phyloP scores from a whole-genome alignment of 1,284 basidiomycete genomes.

The Heterobasidion occidentale region DNA sequence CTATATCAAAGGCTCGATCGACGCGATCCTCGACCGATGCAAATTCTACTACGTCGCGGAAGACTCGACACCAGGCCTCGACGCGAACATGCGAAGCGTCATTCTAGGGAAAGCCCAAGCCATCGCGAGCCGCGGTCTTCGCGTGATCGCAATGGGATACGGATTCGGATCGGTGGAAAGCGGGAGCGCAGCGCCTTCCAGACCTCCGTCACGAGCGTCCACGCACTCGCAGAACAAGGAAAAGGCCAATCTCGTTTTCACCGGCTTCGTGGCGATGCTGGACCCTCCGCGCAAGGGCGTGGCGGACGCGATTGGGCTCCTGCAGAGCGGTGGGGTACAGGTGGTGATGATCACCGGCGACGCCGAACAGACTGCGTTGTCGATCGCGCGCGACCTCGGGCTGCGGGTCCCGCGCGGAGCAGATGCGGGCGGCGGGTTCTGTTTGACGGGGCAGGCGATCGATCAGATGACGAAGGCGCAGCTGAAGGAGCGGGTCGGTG shows the following conservation, averaged over 20 bases:
- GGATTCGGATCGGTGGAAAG: conserved; percentile 57
- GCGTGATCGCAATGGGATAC: conserved; percentile 88
- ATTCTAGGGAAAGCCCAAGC: conserved; percentile 67
- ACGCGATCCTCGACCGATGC: conserved; percentile 80
- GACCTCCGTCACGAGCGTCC: conserved; percentile 16
- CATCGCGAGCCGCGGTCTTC: conserved; percentile 70
- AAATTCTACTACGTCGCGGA: conserved; percentile 85
- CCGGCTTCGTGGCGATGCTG: conserved; percentile 91
- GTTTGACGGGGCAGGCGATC: conserved; percentile 82
- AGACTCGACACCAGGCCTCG: conserved; percentile 72
- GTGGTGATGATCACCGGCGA: conserved; percentile 99
- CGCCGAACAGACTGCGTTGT: conserved; percentile 83
- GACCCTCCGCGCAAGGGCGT: conserved; percentile 94
- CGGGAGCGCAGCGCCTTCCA: conserved; percentile 18
- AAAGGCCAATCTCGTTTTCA: conserved; percentile 70
- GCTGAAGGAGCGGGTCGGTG: conserved; percentile 77
- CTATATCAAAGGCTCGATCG: conserved; percentile 92
- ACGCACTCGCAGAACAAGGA: conserved; percentile 25
- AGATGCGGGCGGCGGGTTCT: conserved; percentile 18
- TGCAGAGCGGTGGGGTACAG: conserved; percentile 85
- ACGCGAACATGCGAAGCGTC: conserved; percentile 54
- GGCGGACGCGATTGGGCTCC: conserved; percentile 74
- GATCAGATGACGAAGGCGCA: conserved; percentile 79
- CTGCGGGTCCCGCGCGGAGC: conserved; percentile 34
- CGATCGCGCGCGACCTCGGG: conserved; percentile 89